These are phyloP conservation scores for Peterozyma toletana DNA, from an alignment of 805 yeast species.

Conservation along the genomic window DNA sequence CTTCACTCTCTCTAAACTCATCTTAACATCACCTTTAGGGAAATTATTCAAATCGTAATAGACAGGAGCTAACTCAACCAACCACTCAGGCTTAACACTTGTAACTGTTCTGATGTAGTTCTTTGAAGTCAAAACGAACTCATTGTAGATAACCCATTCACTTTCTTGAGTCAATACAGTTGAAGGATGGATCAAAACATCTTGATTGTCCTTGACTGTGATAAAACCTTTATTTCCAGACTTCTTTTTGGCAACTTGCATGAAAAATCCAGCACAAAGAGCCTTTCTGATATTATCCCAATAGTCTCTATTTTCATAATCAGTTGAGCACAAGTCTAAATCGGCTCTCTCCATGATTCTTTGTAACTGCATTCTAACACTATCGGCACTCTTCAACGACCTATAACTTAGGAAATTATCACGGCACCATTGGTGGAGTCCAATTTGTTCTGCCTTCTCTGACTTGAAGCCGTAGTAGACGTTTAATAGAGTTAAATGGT, in stretches of 20 bases:
- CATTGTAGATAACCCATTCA: constrained; percentile 94
- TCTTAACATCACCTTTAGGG: constrained; percentile 62
- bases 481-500: constrained; percentile 84
- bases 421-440: constrained; percentile 81
- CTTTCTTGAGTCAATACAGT: constrained; percentile 83
- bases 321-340: constrained; percentile 63
- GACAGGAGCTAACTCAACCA: constrained; percentile 70
- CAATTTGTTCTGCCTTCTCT: constrained; percentile 62
- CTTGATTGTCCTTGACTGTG: constrained; percentile 94
- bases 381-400: constrained; percentile 79
- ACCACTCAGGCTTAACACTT: constrained; percentile 86
- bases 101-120: constrained; percentile 95
- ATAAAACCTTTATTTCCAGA: constrained; percentile 77
- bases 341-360: constrained; percentile 80
- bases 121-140: constrained; percentile 87
- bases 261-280: constrained; percentile 86
- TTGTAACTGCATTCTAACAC: constrained; percentile 75
- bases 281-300: constrained; percentile 81
- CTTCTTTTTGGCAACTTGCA: constrained; percentile 95
- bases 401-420: constrained; percentile 81
- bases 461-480: constrained; percentile 79
- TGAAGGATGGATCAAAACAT: constrained; percentile 88
- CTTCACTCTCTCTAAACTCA: constrained; percentile 57
- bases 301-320: constrained; percentile 56
- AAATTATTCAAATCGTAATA: constrained; percentile 61